A percentile compares a stretch with the other conserved stretches of the same genome.
Evolutionary conservation across 1,284 basidiomycete species (phyloP).

Genomic region (Puccinia novopanici): DNA sequence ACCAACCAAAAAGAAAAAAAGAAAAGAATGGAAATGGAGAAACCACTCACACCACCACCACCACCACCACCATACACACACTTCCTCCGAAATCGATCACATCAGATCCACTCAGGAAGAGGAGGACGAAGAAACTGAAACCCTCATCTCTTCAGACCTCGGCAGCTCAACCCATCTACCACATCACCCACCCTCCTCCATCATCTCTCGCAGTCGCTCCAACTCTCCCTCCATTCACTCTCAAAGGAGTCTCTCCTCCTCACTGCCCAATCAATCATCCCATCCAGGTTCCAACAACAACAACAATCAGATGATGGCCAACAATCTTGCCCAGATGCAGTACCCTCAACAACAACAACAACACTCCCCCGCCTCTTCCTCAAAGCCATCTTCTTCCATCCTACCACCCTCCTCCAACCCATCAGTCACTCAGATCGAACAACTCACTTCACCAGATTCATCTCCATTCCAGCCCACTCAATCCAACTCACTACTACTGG

Average conservation of each 20-base stretch:
- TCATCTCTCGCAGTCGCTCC: neutral
- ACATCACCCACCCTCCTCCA: neutral
- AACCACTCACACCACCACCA: too few relatives aligned
- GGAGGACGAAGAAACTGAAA: slow-evolving; percentile 37
- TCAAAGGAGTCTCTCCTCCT: neutral
- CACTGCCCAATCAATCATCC: neutral
- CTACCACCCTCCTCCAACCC: neutral
- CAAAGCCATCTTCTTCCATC: slow-evolving; percentile 8
- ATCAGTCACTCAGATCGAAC: slow-evolving; percentile 5
- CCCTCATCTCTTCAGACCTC: slow-evolving; percentile 22
- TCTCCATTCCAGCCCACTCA: neutral
- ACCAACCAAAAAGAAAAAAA: neutral
- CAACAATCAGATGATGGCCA: too few relatives aligned
- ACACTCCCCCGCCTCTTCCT: neutral
- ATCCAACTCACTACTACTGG: neutral
- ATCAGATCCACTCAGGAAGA: neutral
- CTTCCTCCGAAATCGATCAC: neutral
- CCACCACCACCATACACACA: too few relatives aligned
- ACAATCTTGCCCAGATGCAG: neutral
- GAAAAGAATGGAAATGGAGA: neutral
- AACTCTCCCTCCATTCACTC: slow-evolving; percentile 8
- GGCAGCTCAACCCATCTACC: neutral
- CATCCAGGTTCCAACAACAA: neutral
- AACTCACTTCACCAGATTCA: neutral
- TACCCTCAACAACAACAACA: neutral